These are phyloP conservation scores for Hypoxylon fuscum DNA, from an alignment of 495 filamentous ascomycete species.

Conservation along the genomic window DNA sequence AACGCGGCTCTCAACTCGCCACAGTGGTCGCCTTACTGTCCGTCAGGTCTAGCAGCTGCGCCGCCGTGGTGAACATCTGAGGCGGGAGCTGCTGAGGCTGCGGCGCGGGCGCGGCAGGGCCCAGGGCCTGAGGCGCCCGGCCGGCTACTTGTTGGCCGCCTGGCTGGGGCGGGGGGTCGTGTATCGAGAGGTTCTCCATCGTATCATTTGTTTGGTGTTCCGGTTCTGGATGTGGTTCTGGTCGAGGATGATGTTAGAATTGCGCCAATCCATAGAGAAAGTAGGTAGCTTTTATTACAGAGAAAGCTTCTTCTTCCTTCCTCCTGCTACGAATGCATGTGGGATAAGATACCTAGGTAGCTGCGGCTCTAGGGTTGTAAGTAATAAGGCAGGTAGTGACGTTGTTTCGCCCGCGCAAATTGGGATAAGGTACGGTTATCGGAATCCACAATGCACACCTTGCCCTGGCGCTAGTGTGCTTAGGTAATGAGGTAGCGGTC, in stretches of 20 bases:
- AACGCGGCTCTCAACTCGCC: constrained; percentile 9
- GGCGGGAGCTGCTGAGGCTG: constrained; percentile 70
- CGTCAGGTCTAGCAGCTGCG: constrained; percentile 92
- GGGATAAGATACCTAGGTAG: too few relatives aligned
- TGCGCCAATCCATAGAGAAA: constrained; percentile 36
- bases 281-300: neutral
- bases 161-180: constrained; percentile 52
- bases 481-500: neutral
- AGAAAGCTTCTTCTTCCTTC: too few relatives aligned
- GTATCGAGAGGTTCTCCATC: constrained; percentile 60
- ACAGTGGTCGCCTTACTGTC: constrained; percentile 75
- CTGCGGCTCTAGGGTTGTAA: too few relatives aligned
- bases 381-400: neutral
- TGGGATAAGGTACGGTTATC: neutral
- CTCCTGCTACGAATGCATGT: neutral
- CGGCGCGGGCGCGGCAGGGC: constrained; percentile 47
- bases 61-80: constrained; percentile 98
- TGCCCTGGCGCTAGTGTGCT: neutral
- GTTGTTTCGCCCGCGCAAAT: neutral
- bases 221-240: too few relatives aligned
- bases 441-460: too few relatives aligned
- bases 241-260: too few relatives aligned
- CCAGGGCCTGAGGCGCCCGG: constrained; percentile 32
- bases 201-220: constrained; percentile 42
- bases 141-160: constrained; percentile 36